A percentile compares a stretch with the other conserved stretches of the same genome.
phyloP scores from a whole-genome alignment of 805 yeast genomes.

The Kuraishia ogatae region DNA sequence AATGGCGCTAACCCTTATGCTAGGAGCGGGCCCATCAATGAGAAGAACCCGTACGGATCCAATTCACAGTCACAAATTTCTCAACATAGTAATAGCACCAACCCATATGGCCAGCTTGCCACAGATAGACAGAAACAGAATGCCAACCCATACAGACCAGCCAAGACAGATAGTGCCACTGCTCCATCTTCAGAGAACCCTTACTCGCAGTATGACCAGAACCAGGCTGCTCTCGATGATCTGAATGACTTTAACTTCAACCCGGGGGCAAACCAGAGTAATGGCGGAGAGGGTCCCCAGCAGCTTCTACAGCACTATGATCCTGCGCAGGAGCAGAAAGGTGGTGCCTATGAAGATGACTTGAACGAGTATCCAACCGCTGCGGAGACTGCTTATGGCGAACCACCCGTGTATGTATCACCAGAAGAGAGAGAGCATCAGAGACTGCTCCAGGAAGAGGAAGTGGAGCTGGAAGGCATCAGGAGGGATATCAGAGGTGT shows the following conservation, averaged over 20 bases:
- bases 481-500: conserved; percentile 76
- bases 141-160: not conserved
- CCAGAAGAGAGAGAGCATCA: conserved; percentile 29
- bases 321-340: conserved; percentile 5
- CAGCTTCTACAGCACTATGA: conserved; percentile 5
- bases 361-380: conserved; percentile 14
- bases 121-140: not conserved
- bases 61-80: not conserved
- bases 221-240: conserved; percentile 12
- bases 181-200: conserved; percentile 1
- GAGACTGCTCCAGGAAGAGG: conserved; percentile 47
- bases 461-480: conserved; percentile 82
- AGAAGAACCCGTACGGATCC: not conserved
- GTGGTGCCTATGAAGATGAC: conserved; percentile 11
- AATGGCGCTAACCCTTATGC: not conserved
- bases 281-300: not conserved
- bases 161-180: not conserved
- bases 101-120: not conserved
- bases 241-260: conserved; percentile 7
- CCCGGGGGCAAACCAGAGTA: conserved; percentile 2
- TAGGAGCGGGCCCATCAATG: not conserved
- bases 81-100: not conserved
- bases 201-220: conserved; percentile 10
- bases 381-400: not conserved
- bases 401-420: conserved; percentile 13